These are phyloP conservation scores for Rhizopogon vulgaris DNA, from an alignment of 768 basidiomycete species.

Conservation along the genomic window DNA sequence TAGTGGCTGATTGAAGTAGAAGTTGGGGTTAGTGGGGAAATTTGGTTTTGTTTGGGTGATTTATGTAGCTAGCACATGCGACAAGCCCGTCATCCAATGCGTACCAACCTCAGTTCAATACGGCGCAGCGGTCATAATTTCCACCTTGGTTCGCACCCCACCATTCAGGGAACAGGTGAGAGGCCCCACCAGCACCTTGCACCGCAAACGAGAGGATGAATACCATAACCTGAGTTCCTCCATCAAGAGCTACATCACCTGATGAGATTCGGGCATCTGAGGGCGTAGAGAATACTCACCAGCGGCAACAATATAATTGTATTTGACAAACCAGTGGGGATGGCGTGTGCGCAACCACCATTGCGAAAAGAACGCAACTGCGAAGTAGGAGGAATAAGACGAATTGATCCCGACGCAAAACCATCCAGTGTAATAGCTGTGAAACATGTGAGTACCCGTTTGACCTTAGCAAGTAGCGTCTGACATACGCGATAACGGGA, in stretches of 20 bases:
- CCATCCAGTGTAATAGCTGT: conserved; percentile 12
- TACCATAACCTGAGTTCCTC: conserved; percentile 46
- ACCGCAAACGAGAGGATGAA: conserved; percentile 47
- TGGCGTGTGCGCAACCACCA: conserved; percentile 32
- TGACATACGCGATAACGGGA: conserved; percentile 21
- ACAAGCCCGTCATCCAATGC: no score
- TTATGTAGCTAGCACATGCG: no score
- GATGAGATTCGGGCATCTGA: background rate
- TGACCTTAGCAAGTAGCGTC: background rate
- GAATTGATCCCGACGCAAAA: conserved; percentile 25
- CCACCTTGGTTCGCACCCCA: conserved; percentile 47
- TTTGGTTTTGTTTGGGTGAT: no score
- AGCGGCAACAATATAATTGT: conserved; percentile 36
- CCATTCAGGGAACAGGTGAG: conserved; percentile 45
- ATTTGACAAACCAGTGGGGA: conserved; percentile 27
- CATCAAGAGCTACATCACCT: conserved; percentile 24
- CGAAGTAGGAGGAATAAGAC: conserved; percentile 9
- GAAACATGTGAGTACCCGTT: conserved; percentile 1
- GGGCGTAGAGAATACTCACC: conserved; percentile 17
- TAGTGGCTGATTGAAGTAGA: no score
- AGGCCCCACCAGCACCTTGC: conserved; percentile 41
- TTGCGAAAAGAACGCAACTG: conserved; percentile 27
- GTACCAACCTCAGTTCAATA: no score
- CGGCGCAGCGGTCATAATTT: conserved; percentile 14
- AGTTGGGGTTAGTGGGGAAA: no score